phyloP scores from a whole-genome alignment of 108 stramenopile species.

The Cylindrotheca fusiformis region DNA sequence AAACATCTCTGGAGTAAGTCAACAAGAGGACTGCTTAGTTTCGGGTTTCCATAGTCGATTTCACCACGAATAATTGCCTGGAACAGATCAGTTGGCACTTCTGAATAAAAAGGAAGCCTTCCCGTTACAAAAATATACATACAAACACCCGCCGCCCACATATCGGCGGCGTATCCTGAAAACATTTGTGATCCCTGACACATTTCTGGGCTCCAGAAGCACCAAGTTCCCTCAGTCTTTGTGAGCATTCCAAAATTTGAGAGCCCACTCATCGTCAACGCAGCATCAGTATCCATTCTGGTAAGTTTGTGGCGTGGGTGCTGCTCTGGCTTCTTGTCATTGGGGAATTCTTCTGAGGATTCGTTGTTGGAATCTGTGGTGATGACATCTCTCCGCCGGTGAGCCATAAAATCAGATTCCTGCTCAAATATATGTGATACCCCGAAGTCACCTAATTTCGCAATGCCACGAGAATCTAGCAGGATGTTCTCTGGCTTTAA shows the following conservation, averaged over 20 bases:
- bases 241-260: conserved; percentile 57
- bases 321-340: background rate
- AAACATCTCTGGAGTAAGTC: conserved; percentile 61
- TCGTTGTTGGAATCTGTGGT: background rate
- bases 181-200: conserved; percentile 50
- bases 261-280: conserved; percentile 59
- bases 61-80: conserved; percentile 55
- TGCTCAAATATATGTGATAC: conserved; percentile 86
- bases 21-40: conserved; percentile 49
- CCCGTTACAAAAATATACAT: conserved; percentile 87
- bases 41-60: conserved; percentile 41
- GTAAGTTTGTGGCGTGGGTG: conserved; percentile 26
- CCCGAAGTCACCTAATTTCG: conserved; percentile 88
- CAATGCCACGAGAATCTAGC: conserved; percentile 62
- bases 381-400: conserved; percentile 8
- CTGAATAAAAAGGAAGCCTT: conserved; percentile 78
- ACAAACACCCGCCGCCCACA: conserved; percentile 91
- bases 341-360: conserved; percentile 18
- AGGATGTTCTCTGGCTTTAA: conserved; percentile 83
- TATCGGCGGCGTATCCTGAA: conserved; percentile 85
- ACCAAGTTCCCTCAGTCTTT: conserved; percentile 88
- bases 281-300: conserved; percentile 52
- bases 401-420: conserved; percentile 31
- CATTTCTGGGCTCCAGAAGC: conserved; percentile 92
- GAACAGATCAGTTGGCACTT: conserved; percentile 64